phyloP scores from a whole-genome alignment of 208 protist species.

The Trichomonas vaginalis region DNA sequence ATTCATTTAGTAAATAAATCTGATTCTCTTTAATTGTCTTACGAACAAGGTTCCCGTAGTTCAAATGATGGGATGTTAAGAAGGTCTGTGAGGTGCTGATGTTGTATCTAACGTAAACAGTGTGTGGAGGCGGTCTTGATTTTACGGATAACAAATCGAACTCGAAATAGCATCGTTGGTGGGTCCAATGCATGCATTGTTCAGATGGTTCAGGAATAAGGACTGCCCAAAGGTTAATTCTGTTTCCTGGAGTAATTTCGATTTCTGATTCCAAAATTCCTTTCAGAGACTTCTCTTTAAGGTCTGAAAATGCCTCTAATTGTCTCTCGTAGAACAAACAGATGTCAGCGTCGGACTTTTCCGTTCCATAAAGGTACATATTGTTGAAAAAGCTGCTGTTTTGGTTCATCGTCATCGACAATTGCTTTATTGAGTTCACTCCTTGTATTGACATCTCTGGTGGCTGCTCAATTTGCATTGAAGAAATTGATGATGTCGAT shows the following conservation, averaged over 20 bases:
- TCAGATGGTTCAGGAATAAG: neutral
- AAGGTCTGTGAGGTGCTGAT: neutral
- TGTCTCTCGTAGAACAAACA: neutral
- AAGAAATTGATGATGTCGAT: neutral
- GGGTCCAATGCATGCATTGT: neutral
- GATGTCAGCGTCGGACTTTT: neutral
- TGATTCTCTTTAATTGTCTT: neutral
- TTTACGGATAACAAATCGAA: neutral
- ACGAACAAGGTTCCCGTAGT: neutral
- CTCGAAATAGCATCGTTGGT: neutral
- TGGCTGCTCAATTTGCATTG: neutral
- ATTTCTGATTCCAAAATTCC: neutral
- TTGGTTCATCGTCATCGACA: neutral
- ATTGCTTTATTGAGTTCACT: neutral
- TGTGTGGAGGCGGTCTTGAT: neutral
- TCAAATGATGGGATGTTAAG: neutral
- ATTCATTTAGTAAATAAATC: neutral
- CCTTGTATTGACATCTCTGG: neutral
- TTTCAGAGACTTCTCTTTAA: neutral
- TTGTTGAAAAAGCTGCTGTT: neutral
- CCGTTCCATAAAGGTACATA: neutral
- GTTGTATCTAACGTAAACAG: neutral
- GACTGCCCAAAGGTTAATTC: neutral
- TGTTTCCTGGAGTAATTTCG: neutral
- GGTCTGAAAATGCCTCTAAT: neutral